phyloP scores from a whole-genome alignment of 352 stramenopile species.

The Plasmopara muralis region DNA sequence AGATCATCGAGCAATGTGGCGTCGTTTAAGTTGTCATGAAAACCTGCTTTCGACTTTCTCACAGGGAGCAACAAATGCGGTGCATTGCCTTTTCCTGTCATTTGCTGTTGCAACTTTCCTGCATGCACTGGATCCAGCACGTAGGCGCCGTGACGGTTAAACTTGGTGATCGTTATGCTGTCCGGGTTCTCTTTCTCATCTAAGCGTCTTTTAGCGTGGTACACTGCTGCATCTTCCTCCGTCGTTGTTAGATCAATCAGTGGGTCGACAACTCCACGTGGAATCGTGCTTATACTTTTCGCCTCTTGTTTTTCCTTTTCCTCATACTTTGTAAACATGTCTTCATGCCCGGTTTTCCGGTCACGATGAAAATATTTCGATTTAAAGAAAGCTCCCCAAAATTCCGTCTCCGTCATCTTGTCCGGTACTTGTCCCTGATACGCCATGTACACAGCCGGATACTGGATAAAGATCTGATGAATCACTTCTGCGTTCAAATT shows the following conservation, averaged over 20 bases:
- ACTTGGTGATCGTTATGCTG: constrained; percentile 80
- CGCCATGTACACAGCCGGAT: constrained; percentile 77
- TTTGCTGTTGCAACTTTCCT: constrained; percentile 43
- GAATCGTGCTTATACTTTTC: constrained; percentile 38
- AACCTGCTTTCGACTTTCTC: constrained; percentile 38
- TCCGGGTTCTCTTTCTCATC: constrained; percentile 42
- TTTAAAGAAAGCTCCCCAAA: constrained; percentile 85
- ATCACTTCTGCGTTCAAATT: constrained; percentile 86
- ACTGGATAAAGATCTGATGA: constrained; percentile 88
- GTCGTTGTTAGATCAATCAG: constrained; percentile 73
- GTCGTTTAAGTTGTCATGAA: constrained; percentile 51
- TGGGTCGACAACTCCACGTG: constrained; percentile 63
- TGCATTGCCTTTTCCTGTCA: constrained; percentile 10
- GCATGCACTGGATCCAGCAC: constrained; percentile 69
- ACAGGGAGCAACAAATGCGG: constrained; percentile 30
- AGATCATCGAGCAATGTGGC: constrained; percentile 73
- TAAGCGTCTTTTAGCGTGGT: constrained; percentile 28
- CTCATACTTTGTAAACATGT: constrained; percentile 83
- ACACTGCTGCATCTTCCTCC: constrained; percentile 48
- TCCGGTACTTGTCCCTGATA: constrained; percentile 82
- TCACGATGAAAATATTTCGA: constrained; percentile 87
- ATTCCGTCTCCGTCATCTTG: constrained; percentile 87
- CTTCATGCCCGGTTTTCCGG: constrained; percentile 69
- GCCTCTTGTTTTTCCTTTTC: constrained; percentile 64
- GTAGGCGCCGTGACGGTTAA: constrained; percentile 79